Base-by-base conservation (phyloP, 176 grass and related monocot species). In the Raddia distichophylla region DNA sequence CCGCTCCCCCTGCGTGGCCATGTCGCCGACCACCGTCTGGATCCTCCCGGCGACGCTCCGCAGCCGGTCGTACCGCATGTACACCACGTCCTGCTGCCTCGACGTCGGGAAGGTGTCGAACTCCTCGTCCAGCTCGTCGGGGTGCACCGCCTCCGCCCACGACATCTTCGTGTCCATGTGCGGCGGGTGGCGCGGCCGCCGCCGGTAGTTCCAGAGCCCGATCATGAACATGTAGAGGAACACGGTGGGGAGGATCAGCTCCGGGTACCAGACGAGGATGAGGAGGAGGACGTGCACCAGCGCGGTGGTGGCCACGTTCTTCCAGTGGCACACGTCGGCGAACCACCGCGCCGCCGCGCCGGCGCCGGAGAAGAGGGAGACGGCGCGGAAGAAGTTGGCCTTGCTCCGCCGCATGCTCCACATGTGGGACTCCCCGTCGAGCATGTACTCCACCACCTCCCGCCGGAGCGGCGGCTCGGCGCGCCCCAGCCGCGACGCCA, bases 391-490 rank as follows among this genome's bases (percentile, higher is more conserved):
- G 86, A 98, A 98, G 88, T 94, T 98, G 56, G 92, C 95, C 87
- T 98, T 98, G 92, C 95, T 94, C 83, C 92, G 76, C 3, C 92
- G 88, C 92, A 98, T 94, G 92, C 95, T 98, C 95, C 95, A 98
- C 92, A 97, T 85, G 78, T 94, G 92, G 3, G 95, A 94, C 79
- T 94, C 90, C 60, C 91, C 90, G 70, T 98, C 95, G 2, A 93
- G 86, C 95, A 98, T 98, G 86, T 98, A 94, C 80, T 98, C 95
- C 17, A 98, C 95, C 18, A 98, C 95, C 83, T 98, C 95, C 1
- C 89, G 87, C 15, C 90, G 83, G 6, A 98, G 85, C 60, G 87
- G 90, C 15, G 95, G 95, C 69, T 94, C 94, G 0, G 85, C 85
- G 49, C 94, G 92, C 2, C 94, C 89, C 52, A 97, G 80, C 12